Evolutionary conservation across 495 filamentous ascomycete genomes (phyloP), one percentile per base, ranked within the genome.

Genomic region (Hypoxylon subgilvum): DNA sequence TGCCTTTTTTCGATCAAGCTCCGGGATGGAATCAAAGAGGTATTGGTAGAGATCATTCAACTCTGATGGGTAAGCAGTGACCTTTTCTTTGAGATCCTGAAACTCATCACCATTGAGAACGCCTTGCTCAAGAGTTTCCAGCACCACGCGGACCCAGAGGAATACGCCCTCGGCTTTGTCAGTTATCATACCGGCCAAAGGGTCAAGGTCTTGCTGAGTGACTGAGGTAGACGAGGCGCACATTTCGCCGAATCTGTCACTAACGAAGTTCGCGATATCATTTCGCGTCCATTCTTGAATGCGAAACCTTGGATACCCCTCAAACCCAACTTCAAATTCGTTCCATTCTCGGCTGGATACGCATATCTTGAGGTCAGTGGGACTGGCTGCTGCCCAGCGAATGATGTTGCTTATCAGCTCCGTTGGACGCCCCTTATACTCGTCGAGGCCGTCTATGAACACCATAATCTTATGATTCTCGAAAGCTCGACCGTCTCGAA

Each of bases 391-490:
- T 2, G 43, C 28, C 63, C 59, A 54, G 10, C 12, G 3, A 16
- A 40, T 30, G 32, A 63, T 53, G 6, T 47, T 51, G 0, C 30
- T 18, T 18, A 65, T 42, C 9, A 61, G 23, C 19, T 49, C 51
- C 6, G 50, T 19, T 16, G 57, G 59, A 4, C 43, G 58, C 1
- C 69, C 71, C 2, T 67, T 42, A 31, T 67, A 74, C 35, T 82
- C 78, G 40, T 80, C 76, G 0, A 82, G 63, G 4, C 77, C 78
- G 43, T 81, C 78, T 40, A 82, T 74, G 28, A 81, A 80, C 21
- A 80, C 68, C 40, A 52, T 31, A 19, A 52, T 38, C 16, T 57
- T 57, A 2, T 41, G 23, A 12, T 22, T 23, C 19, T 40, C 28
- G 13, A 55, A 62, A 7, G 28, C 17, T 9, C 18, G 17, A 12